These are phyloP conservation scores for Leccinum fibrillosum DNA, from an alignment of 768 basidiomycete genomes.

Conservation along the genomic window DNA sequence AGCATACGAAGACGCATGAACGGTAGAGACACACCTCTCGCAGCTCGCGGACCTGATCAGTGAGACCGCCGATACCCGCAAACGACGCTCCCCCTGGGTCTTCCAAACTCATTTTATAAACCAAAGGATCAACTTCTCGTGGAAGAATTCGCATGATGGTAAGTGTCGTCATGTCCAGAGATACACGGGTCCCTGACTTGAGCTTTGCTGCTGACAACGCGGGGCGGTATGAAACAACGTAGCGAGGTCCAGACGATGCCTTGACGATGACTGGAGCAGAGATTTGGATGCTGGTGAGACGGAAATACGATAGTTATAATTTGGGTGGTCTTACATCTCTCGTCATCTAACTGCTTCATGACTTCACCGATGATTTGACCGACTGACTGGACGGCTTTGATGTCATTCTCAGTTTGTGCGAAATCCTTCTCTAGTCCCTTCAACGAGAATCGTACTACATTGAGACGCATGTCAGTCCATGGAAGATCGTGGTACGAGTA, in stretches of 20 bases:
- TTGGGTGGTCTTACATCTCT: conserved; percentile 69
- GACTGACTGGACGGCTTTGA: conserved; percentile 97
- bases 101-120: conserved; percentile 99
- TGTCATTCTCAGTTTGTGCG: conserved; percentile 96
- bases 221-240: conserved; percentile 96
- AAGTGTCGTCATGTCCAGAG: conserved; percentile 98
- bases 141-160: conserved; percentile 99
- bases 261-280: conserved; percentile 84
- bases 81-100: conserved; percentile 95
- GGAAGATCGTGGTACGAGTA: neutral
- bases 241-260: conserved; percentile 96
- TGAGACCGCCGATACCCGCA: conserved; percentile 93
- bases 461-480: neutral
- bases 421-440: conserved; percentile 87
- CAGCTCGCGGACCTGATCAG: conserved; percentile 94
- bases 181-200: conserved; percentile 91
- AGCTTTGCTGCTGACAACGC: conserved; percentile 89
- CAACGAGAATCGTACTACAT: conserved; percentile 82
- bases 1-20: neutral
- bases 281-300: neutral
- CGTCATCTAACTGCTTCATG: conserved; percentile 97
- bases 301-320: neutral
- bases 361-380: conserved; percentile 99
- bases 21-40: conserved; percentile 66
- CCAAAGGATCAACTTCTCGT: conserved; percentile 94